A percentile compares a stretch with the other conserved stretches of the same genome.
Evolutionary conservation across 139 green algal genomes (phyloP).

Genomic region (Chlamydomonas urium): DNA sequence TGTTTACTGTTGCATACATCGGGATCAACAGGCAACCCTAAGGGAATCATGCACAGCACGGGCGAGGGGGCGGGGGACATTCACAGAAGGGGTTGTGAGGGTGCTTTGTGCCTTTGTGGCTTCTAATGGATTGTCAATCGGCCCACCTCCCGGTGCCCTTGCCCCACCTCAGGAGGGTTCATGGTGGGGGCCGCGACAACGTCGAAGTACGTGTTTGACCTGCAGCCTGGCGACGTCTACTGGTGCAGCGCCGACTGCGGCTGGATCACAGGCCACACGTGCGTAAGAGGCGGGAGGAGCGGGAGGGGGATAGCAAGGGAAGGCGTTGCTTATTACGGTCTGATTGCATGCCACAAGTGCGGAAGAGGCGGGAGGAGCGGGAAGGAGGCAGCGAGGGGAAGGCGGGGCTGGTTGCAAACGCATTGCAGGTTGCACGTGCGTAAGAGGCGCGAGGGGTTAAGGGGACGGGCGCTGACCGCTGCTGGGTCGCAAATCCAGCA

Average conservation of each 20-base stretch:
- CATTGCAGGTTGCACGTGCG: too few species aligned
- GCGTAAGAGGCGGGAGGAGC: too few species aligned
- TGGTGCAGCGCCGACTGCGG: conserved; percentile 96
- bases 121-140: too few species aligned
- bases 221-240: conserved; percentile 75
- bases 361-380: not conserved
- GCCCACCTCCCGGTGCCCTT: too few species aligned
- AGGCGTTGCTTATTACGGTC: conserved; percentile 55
- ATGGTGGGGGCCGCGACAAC: conserved; percentile 71
- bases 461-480: too few species aligned
- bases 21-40: conserved; percentile 86
- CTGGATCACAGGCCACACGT: conserved; percentile 95
- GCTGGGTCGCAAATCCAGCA: too few species aligned
- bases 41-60: conserved; percentile 89
- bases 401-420: too few species aligned
- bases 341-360: conserved; percentile 80
- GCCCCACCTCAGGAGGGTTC: conserved; percentile 52
- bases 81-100: too few species aligned
- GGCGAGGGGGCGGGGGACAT: conserved; percentile 9
- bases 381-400: too few species aligned
- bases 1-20: conserved; percentile 69
- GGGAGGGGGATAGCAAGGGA: too few species aligned
- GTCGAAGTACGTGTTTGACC: conserved; percentile 73
- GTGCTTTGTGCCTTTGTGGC: too few species aligned
- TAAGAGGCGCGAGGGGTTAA: too few species aligned